Evolutionary conservation across 371 early-diverging fungal genomes (phyloP).

Genomic region (Apophysomyces elegans): DNA sequence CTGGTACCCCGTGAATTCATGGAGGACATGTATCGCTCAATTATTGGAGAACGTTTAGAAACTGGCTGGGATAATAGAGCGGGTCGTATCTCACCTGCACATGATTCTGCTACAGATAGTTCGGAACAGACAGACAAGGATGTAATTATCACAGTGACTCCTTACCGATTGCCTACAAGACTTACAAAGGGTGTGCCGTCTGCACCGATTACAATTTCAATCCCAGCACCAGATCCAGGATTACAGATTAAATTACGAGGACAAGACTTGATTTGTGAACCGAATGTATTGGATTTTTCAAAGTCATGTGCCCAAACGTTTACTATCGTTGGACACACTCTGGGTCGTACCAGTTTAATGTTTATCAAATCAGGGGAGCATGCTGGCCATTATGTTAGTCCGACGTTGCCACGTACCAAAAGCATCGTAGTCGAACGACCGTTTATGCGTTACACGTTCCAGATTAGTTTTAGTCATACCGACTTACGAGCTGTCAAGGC

Average conservation of each 20-base stretch:
- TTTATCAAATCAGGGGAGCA: conserved; percentile 61
- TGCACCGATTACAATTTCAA: conserved; percentile 61
- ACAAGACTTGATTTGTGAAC: conserved; percentile 62
- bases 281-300: conserved; percentile 64
- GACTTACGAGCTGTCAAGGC: conserved; percentile 29
- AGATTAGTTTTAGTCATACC: conserved; percentile 54
- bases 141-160: conserved; percentile 43
- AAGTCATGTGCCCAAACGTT: conserved; percentile 61
- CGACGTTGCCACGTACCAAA: conserved; percentile 59
- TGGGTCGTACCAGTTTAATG: conserved; percentile 71
- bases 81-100: conserved; percentile 6
- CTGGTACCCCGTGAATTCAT: conserved; percentile 51
- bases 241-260: conserved; percentile 68
- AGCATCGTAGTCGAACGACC: conserved; percentile 68
- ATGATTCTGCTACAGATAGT: conserved; percentile 14
- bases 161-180: conserved; percentile 61
- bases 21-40: conserved; percentile 57
- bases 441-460: conserved; percentile 73
- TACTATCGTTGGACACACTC: conserved; percentile 62
- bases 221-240: conserved; percentile 63
- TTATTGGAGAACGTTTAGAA: conserved; percentile 56
- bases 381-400: conserved; percentile 60
- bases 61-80: conserved; percentile 58
- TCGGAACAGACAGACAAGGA: conserved; percentile 29
- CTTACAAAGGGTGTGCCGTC: conserved; percentile 64